A percentile compares a stretch with the other conserved stretches of the same genome.
These are phyloP conservation scores for Solanum arcanum DNA, from an alignment of 257 asterid genomes.

Conservation along the genomic window DNA sequence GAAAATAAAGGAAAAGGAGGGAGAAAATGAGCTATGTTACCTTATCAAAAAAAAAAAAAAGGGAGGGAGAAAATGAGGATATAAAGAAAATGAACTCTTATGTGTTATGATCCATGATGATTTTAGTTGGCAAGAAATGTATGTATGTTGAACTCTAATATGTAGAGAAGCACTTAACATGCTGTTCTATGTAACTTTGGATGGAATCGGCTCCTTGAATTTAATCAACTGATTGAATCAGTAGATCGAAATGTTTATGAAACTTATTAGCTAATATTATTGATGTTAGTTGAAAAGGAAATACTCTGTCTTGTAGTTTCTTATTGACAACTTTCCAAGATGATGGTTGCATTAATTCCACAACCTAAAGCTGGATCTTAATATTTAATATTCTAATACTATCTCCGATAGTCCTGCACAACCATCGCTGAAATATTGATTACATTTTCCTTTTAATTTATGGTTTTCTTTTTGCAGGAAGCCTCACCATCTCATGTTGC, in stretches of 20 bases:
- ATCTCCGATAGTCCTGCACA: background rate
- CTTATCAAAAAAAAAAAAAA: background rate
- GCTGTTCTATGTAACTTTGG: background rate
- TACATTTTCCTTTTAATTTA: background rate
- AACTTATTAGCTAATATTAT: background rate
- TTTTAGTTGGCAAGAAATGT: background rate
- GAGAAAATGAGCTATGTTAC: background rate
- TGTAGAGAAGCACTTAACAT: background rate
- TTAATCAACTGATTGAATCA: background rate
- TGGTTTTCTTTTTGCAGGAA: constrained; percentile 32
- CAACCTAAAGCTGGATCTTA: background rate
- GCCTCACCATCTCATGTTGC: constrained; percentile 87
- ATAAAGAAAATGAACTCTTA: background rate
- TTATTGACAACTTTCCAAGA: background rate
- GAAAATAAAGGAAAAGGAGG: background rate
- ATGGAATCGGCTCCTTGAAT: background rate
- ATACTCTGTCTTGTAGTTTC: background rate
- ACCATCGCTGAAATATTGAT: background rate
- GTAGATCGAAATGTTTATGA: background rate
- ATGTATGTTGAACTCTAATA: background rate
- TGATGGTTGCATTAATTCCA: background rate
- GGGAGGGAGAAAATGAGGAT: background rate
- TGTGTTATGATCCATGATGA: background rate
- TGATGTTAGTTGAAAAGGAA: background rate
- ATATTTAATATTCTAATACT: background rate